These are phyloP conservation scores for Globisporangium nagaii DNA, from an alignment of 352 stramenopile species.

Conservation along the genomic window DNA sequence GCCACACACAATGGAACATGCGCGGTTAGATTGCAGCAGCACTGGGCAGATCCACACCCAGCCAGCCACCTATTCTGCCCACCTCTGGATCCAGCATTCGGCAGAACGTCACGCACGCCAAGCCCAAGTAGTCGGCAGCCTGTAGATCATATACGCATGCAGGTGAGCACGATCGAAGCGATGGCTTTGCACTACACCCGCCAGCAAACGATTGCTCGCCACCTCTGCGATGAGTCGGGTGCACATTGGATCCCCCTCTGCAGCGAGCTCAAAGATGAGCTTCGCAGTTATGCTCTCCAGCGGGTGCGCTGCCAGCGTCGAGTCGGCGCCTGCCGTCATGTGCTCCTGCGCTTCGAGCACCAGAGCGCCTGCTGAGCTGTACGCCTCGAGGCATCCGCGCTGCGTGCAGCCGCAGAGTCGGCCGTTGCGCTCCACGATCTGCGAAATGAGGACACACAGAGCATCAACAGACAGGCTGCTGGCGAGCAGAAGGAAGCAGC, in stretches of 20 bases:
- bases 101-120: constrained; percentile 77
- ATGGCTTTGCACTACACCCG: too few species aligned
- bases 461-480: not conserved
- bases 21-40: too few species aligned
- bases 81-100: constrained; percentile 74
- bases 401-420: constrained; percentile 69
- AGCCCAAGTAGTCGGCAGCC: constrained; percentile 76
- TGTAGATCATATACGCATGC: constrained; percentile 17
- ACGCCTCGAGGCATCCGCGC: constrained; percentile 70
- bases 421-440: constrained; percentile 84
- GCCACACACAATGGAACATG: too few species aligned
- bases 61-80: not conserved
- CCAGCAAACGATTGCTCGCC: not conserved
- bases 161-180: too few species aligned
- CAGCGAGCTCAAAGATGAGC: constrained; percentile 65
- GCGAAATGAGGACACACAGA: not conserved
- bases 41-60: too few species aligned
- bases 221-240: constrained; percentile 68
- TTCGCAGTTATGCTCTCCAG: constrained; percentile 58
- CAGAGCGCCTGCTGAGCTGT: constrained; percentile 65
- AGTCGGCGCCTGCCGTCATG: constrained; percentile 48
- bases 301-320: constrained; percentile 34
- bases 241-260: constrained; percentile 61
- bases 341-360: constrained; percentile 62
- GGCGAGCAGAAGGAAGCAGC: not conserved